Base-by-base conservation (phyloP, 176 grass and related monocot genomes). In the Lolium multiflorum region DNA sequence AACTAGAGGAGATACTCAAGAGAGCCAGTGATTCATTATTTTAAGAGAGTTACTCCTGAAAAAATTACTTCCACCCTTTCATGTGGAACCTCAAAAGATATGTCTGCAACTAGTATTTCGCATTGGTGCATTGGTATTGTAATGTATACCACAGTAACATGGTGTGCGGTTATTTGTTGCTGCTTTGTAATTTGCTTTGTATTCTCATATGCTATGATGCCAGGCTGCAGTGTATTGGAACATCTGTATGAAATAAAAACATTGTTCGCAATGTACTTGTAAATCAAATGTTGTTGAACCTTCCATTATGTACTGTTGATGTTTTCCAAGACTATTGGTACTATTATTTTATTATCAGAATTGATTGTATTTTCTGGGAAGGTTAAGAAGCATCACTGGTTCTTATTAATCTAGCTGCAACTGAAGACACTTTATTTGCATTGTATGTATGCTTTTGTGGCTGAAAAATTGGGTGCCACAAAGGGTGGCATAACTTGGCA, bases 1-100 rank as follows among this genome's bases (percentile, higher is more conserved):
- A 91, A 18, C 77, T 91, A 92, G 83, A 54, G 39, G 52, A 54
- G 41, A 0, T 0, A 15, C 11, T 1, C 18, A 5, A 79, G 48
- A 79, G 48, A 18, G 64, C 0, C 41, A 10, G 1, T 11, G 18
- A 44, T 14, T 24, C 7, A 1, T 50, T 4, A 21, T 7, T n/a
- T 50, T 28, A 51, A 74, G n/a, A 49, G 71, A 15, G 12, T 26
- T 12, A 6, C 16, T 18, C 48, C 25, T 61, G 78, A 48, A 3
- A 50, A 44, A 10, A 5, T 9, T 38, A 65, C 11, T 7, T 16
- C 17, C 17, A 37, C n/a, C 28, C 16, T 0, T n/a, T 20, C 0
- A 0, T 0, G 16, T 38, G 50, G 26, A 57, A 35, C 31, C 3
- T 35, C 31, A 2, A 35, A 56, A 65, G 13, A 15, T 65, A 0